These are phyloP conservation scores for peach (Prunus persica) DNA, from an alignment of 306 rosid genomes.

Conservation along the genomic window DNA sequence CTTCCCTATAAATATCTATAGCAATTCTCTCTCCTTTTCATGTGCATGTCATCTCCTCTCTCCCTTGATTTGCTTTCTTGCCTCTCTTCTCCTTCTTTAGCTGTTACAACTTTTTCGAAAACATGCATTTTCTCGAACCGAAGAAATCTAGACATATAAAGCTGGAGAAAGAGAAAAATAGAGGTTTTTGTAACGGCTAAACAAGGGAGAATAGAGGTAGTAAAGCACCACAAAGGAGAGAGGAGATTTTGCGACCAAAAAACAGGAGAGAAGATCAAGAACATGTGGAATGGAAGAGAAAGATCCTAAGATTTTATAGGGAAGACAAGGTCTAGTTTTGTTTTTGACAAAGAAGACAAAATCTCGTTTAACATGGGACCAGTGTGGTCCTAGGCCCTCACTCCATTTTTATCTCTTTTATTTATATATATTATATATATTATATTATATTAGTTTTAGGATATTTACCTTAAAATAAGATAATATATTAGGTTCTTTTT, in stretches of 20 bases:
- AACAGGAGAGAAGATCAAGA: not conserved
- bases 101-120: not conserved
- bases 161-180: not conserved
- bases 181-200: not conserved
- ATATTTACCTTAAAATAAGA: no score
- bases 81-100: not conserved
- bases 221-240: not conserved
- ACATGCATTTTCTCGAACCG: not conserved
- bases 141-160: not conserved
- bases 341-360: no score
- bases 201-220: not conserved
- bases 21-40: not conserved
- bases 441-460: no score
- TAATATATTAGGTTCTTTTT: no score
- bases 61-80: not conserved
- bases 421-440: no score
- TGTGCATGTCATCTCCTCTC: not conserved
- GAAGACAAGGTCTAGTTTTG: no score
- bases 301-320: no score
- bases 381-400: no score
- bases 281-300: no score
- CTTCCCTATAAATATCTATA: not conserved
- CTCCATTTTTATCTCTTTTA: no score
- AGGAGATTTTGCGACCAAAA: no score
- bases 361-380: no score